Evolutionary conservation across 768 basidiomycete species (phyloP).

Genomic region (Jaapia argillacea): DNA sequence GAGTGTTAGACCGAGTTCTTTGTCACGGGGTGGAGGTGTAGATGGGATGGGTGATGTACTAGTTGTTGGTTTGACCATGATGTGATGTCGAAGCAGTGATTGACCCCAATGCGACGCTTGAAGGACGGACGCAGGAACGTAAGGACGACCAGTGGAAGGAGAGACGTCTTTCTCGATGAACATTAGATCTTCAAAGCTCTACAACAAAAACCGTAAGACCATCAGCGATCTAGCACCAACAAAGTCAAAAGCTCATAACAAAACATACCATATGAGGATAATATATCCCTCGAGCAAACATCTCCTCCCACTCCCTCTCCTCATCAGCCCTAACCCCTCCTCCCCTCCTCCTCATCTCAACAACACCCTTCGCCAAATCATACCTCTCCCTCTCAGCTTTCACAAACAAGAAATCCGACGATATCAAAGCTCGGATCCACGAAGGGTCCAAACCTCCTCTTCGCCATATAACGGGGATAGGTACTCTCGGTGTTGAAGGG

Average conservation of each 20-base stretch:
- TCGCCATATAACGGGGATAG: slow-evolving; percentile 57
- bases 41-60: slow-evolving; percentile 23
- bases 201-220: slow-evolving; percentile 7
- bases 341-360: slow-evolving; percentile 58
- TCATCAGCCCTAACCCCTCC: slow-evolving; percentile 25
- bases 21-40: slow-evolving; percentile 27
- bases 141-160: slow-evolving; percentile 56
- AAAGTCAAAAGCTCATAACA: slow-evolving; percentile 3
- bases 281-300: slow-evolving; percentile 75
- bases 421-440: slow-evolving; percentile 68
- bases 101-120: slow-evolving; percentile 78
- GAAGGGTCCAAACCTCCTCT: slow-evolving; percentile 58
- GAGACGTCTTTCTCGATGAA: slow-evolving; percentile 67
- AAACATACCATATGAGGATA: slow-evolving; percentile 74
- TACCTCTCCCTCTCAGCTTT: slow-evolving; percentile 74
- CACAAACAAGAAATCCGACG: slow-evolving; percentile 75
- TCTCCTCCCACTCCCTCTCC: slow-evolving; percentile 47
- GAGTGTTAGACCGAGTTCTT: slow-evolving; percentile 59
- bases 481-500: slow-evolving; percentile 9
- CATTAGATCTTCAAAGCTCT: slow-evolving; percentile 78
- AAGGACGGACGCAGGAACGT: slow-evolving; percentile 54
- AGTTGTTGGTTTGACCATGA: slow-evolving; percentile 27
- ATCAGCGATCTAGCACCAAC: slow-evolving; percentile 3
- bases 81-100: slow-evolving; percentile 51
- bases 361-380: slow-evolving; percentile 60